Percentiles rank a stretch among this genome's conserved stretches.
These are phyloP conservation scores for Colletotrichum coccodes DNA, from an alignment of 2,329 filamentous ascomycete species.

Conservation along the genomic window DNA sequence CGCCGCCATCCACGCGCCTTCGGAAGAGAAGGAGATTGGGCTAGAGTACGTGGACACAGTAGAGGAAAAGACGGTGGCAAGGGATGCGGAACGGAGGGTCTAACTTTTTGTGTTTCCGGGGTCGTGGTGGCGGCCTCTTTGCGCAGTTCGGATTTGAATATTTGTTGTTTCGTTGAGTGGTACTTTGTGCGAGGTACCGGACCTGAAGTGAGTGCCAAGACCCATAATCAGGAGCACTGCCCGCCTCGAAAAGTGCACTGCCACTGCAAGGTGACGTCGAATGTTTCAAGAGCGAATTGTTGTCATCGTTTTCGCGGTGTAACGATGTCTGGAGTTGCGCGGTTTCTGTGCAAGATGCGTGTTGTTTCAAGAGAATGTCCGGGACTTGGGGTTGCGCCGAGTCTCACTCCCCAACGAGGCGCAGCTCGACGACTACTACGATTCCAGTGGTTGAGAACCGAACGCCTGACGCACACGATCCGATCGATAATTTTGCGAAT, in stretches of 20 bases:
- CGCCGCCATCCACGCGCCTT: background rate
- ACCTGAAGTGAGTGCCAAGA: background rate
- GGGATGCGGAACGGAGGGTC: background rate
- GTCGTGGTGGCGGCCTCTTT: background rate
- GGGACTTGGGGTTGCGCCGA: background rate
- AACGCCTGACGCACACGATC: background rate
- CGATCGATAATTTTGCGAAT: background rate
- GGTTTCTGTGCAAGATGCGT: background rate
- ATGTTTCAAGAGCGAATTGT: background rate
- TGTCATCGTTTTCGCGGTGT: background rate
- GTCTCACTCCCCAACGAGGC: background rate
- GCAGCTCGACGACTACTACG: background rate
- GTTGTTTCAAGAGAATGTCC: background rate
- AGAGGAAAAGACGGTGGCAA: background rate
- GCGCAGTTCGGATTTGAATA: background rate
- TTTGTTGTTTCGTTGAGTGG: background rate
- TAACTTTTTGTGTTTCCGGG: background rate
- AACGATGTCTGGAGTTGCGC: background rate
- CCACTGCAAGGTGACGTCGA: background rate
- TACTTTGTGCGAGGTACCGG: background rate
- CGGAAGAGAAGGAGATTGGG: background rate
- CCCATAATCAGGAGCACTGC: background rate
- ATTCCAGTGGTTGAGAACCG: background rate
- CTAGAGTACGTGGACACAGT: background rate
- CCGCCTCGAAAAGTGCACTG: background rate